Base-by-base conservation (phyloP, 352 stramenopile genomes). In the Phytophthora sp. region DNA sequence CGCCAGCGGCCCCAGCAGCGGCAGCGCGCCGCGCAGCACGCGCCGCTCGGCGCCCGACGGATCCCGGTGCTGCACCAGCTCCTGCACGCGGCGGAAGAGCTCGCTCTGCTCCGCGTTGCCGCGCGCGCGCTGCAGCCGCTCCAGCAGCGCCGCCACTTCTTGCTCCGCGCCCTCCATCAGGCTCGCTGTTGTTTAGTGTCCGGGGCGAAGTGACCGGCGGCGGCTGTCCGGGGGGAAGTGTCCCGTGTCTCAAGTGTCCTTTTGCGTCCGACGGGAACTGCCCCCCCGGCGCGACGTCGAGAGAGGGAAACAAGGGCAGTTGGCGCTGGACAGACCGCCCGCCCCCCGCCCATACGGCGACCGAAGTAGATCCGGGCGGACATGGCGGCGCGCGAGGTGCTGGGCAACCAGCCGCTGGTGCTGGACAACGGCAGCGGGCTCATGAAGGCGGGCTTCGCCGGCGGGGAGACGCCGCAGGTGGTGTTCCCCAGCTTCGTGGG, bases 391-490 rank as follows among this genome's bases (percentile, higher is more conserved):
- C 54, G 65, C 42, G 74, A 78, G 52, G 64, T 88, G 77, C 73
- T 92, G 71, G 80, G 83, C 31, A 94, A 94, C 72, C 85, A 94
- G 80, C 85, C 85, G 60, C 74, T 94, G 59, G 85, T 94, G 74
- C 91, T 94, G 67, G 85, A 94, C 74, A 94, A 94, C 76, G 85
- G 85, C 54, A 94, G 83, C 57, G 85, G 85, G 20, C 52, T 91
- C 20, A 87, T 94, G 66, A 94, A 94, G 74, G 85, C 85, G 8
- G 85, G 85, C 23, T 94, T 94, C 67, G 85, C 85, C 5, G 85
- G 85, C 10, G 85, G 82, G 2, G 85, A 94, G 74, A 87, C 79
- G 15, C 85, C 85, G 5, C 77, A 89, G 46, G 79, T 89, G 30
- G 83, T 91, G 13, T 94, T 92, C 66, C 85, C 85, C 24, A 90